Evolutionary conservation across 1,284 basidiomycete genomes (phyloP).

Genomic region (Cutaneotrichosporon cavernicola): DNA sequence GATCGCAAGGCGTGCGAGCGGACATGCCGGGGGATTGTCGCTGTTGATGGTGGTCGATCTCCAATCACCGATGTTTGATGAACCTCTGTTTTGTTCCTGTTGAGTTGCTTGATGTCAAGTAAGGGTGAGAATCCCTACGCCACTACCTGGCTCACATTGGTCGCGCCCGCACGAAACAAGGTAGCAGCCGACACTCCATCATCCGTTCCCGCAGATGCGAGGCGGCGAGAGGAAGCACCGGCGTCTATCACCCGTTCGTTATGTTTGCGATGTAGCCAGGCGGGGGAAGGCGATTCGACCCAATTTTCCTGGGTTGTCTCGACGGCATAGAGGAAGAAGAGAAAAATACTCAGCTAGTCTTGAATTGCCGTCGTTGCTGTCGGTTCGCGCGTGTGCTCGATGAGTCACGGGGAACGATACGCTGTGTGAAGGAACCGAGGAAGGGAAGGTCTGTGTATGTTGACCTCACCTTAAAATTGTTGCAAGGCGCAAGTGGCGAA

Average conservation of each 20-base stretch:
- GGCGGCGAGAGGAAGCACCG: conserved; percentile 16
- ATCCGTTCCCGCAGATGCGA: conserved; percentile 23
- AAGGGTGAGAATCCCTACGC: conserved; percentile 25
- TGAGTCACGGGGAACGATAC: conserved; percentile 4
- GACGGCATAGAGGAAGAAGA: conserved; percentile 6
- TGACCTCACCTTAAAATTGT: conserved; percentile 13
- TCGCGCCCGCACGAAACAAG: conserved; percentile 26
- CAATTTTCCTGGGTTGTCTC: conserved; percentile 10
- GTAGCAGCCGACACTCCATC: conserved; percentile 15
- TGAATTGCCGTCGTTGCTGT: neutral
- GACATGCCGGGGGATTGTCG: neutral
- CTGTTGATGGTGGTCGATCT: conserved; percentile 11
- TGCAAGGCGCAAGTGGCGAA: conserved; percentile 5
- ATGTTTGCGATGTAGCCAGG: conserved; percentile 32
- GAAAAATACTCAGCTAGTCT: conserved; percentile 8
- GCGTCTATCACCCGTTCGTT: conserved; percentile 18
- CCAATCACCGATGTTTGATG: conserved; percentile 7
- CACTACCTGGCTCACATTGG: conserved; percentile 30
- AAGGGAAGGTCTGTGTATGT: neutral
- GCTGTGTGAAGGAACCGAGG: conserved; percentile 14
- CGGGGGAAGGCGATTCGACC: conserved; percentile 31
- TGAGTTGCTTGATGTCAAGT: neutral
- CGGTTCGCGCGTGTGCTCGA: neutral
- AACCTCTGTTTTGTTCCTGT: neutral
- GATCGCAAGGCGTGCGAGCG: conserved; percentile 2